A percentile compares a stretch with the other conserved stretches of the same genome.
Evolutionary conservation across 2,329 filamentous ascomycete species (phyloP).

Genomic region (Neurospora sp.): DNA sequence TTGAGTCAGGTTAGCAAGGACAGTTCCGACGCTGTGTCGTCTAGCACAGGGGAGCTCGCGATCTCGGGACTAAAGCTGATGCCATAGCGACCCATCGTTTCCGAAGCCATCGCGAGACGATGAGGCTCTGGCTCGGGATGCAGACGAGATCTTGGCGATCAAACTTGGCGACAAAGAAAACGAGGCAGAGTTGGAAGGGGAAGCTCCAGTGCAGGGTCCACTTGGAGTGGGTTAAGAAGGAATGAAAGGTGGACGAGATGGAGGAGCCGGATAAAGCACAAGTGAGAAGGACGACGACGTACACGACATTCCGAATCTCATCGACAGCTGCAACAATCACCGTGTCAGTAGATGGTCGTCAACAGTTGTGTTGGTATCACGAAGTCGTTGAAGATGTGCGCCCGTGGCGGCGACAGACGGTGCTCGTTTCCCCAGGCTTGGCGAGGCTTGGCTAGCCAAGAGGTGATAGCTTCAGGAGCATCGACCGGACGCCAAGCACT

Average conservation of each 20-base stretch:
- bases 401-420: background rate
- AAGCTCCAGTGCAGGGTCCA: background rate
- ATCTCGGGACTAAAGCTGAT: background rate
- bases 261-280: background rate
- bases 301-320: constrained; percentile 26
- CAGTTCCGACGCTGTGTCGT: background rate
- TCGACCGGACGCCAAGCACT: background rate
- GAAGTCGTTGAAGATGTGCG: background rate
- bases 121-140: background rate
- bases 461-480: constrained; percentile 8
- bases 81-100: background rate
- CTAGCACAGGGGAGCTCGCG: background rate
- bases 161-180: background rate
- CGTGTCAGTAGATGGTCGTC: constrained; percentile 15
- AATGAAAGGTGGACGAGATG: background rate
- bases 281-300: constrained; percentile 8
- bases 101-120: background rate
- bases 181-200: background rate
- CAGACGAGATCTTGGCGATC: background rate
- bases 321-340: constrained; percentile 22
- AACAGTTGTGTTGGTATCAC: constrained; percentile 2
- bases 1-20: constrained; percentile 4
- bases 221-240: background rate
- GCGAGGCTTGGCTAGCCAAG: constrained; percentile 20
- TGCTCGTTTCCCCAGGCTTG: constrained; percentile 15